Base-by-base conservation (phyloP, 108 stramenopile genomes). In the Heterococcus sp. region DNA sequence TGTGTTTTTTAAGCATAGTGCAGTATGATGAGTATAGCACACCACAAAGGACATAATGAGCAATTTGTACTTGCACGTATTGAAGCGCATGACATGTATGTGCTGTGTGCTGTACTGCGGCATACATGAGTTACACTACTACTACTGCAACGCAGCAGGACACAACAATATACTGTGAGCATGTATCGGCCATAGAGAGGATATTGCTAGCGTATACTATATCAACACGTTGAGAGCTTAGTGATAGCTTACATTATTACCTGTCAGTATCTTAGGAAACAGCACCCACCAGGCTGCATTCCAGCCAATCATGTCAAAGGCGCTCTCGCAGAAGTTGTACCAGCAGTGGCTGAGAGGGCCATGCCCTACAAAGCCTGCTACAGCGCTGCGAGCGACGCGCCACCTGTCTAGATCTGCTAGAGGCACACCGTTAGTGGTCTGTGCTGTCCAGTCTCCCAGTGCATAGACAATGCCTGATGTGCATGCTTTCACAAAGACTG, bases 331-430 rank as follows among this genome's bases (percentile, higher is more conserved):
- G 29, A 87, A 38, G 27, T 81, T 73, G 81, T 92, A 92, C 93
- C 93, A 94, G 37, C 79, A 73, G 76, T 94, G 94, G 69, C 87
- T 85, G 77, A 94, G 74, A 2, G 93, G 93, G 0, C 94, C 94
- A 82, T 94, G 94, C 21, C 91, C 92, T 35, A 93, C 75, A 58
- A 92, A 72, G 29, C 94, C 94, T 3, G 94, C 94, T 4, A 85
- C 4, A 8, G 88, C 64, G 35, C 84, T 86, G n/a, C 94, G 90
- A 14, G 87, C 32, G 33, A 89, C 81, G 29, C 94, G 85, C 14
- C 72, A 65, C 29, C 91, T 70, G 83, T 93, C 92, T 46, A 93
- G 69, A 11, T 89, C 69, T 11, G 75, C 89, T 27, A 93, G 85
- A 26, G 40, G 66, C 32, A 27, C 66, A n/a, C 93, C 92, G 75